Evolutionary conservation across 2,329 filamentous ascomycete species (phyloP).

Genomic region (Aspergillus phoenicis): DNA sequence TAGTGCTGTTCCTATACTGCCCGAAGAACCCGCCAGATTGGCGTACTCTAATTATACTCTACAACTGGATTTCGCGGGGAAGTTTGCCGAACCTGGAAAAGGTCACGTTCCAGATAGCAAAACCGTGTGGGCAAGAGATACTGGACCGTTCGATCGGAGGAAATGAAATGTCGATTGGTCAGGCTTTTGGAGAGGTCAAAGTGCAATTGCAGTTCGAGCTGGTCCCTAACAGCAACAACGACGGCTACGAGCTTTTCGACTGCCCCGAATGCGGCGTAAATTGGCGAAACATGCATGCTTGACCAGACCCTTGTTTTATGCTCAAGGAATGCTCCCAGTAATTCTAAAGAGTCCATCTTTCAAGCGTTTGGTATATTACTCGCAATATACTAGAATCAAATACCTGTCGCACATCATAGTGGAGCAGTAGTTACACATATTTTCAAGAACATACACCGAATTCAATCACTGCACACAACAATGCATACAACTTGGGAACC

Average conservation of each 20-base stretch:
- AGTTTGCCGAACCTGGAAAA: not conserved
- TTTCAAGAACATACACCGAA: too few species aligned
- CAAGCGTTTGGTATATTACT: too few species aligned
- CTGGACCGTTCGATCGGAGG: not conserved
- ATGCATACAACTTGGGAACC: too few species aligned
- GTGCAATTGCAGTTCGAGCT: conserved; percentile 1
- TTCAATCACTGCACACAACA: too few species aligned
- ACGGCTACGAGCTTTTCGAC: not conserved
- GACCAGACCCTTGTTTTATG: too few species aligned
- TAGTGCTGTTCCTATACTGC: not conserved
- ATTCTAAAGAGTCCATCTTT: too few species aligned
- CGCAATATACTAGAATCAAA: too few species aligned
- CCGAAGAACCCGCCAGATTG: not conserved
- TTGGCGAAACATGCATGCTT: not conserved
- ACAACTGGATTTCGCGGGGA: not conserved
- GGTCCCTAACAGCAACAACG: not conserved
- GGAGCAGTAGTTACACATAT: too few species aligned
- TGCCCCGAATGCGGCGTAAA: not conserved
- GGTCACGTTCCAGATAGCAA: not conserved
- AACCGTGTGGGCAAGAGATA: not conserved
- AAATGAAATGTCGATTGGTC: not conserved
- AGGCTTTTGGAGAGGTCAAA: not conserved
- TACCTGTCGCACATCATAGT: too few species aligned
- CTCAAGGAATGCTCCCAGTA: too few species aligned
- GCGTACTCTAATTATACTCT: not conserved